Conservation (phyloP, 2,329 filamentous ascomycete species). For the Herpotrichia juniperi region DNA sequence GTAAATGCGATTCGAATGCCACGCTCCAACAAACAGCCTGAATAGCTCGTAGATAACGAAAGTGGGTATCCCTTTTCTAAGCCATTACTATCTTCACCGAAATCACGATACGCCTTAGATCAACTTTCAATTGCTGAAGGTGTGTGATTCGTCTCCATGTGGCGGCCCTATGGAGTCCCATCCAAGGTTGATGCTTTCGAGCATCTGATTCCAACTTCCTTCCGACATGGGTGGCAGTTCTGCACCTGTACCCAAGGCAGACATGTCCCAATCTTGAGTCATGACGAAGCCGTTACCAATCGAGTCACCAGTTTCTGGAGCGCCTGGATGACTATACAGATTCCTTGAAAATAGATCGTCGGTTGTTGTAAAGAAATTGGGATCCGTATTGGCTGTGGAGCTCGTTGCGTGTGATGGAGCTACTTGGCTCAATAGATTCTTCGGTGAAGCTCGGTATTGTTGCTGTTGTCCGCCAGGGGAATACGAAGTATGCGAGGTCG, state of each 20-base stretch:
- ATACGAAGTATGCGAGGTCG: constrained; percentile 44
- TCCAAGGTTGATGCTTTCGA: constrained; percentile 43
- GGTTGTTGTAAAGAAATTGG: constrained; percentile 19
- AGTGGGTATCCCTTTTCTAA: constrained; percentile 25
- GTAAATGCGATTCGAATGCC: neutral
- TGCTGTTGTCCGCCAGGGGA: constrained; percentile 35
- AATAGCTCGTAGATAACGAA: constrained; percentile 12
- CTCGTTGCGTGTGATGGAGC: constrained; percentile 5
- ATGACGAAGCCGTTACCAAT: constrained; percentile 29
- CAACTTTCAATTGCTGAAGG: neutral
- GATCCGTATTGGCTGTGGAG: constrained; percentile 9
- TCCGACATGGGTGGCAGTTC: constrained; percentile 42
- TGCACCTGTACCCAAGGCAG: constrained; percentile 21
- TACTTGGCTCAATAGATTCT: constrained; percentile 19
- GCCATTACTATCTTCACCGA: neutral
- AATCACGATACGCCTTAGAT: neutral
- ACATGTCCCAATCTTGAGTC: constrained; percentile 41
- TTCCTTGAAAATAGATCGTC: constrained; percentile 18
- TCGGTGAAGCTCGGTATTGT: constrained; percentile 38
- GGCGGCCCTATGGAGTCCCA: constrained; percentile 34
- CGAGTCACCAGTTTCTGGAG: constrained; percentile 16
- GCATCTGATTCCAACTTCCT: constrained; percentile 42
- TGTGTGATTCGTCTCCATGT: constrained; percentile 6
- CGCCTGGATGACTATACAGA: constrained; percentile 7
- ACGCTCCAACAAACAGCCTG: neutral